These are phyloP conservation scores for Gynochthodes officinalis DNA, from an alignment of 257 asterid species.

Conservation along the genomic window DNA sequence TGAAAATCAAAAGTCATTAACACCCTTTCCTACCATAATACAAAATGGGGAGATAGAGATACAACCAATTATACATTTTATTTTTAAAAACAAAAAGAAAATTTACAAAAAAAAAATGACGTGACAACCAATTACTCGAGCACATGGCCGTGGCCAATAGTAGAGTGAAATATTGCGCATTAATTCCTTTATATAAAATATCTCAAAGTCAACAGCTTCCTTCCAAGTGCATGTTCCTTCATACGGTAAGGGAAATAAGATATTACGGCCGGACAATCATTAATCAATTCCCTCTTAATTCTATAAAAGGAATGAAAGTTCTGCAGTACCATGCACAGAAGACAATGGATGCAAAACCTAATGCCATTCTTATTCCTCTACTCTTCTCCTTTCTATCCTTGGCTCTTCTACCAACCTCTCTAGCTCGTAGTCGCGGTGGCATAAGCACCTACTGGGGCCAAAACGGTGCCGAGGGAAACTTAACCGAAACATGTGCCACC, in stretches of 20 bases:
- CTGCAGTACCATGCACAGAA: neutral
- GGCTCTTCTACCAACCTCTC: neutral
- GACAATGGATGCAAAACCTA: constrained; percentile 12
- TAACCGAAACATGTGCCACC: constrained; percentile 66
- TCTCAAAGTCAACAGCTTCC: constrained; percentile 3
- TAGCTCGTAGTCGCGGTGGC: constrained; percentile 26
- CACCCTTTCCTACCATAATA: too few species aligned
- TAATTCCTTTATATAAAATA: neutral
- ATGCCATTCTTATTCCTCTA: neutral
- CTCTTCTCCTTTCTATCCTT: constrained; percentile 8
- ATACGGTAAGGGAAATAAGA: too few species aligned
- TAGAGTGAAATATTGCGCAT: neutral
- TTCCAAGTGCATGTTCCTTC: too few species aligned
- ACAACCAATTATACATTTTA: too few species aligned
- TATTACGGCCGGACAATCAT: too few species aligned
- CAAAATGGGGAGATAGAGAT: too few species aligned
- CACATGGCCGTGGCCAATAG: neutral
- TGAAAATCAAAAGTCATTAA: too few species aligned
- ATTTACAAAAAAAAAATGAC: too few species aligned
- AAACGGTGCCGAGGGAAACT: constrained; percentile 64
- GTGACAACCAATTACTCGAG: too few species aligned
- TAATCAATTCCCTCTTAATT: neutral
- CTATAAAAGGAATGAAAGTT: neutral
- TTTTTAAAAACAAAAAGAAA: too few species aligned
- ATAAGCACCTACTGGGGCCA: constrained; percentile 84